These are phyloP conservation scores for Clonostachys solani DNA, from an alignment of 2,329 filamentous ascomycete species.

Conservation along the genomic window DNA sequence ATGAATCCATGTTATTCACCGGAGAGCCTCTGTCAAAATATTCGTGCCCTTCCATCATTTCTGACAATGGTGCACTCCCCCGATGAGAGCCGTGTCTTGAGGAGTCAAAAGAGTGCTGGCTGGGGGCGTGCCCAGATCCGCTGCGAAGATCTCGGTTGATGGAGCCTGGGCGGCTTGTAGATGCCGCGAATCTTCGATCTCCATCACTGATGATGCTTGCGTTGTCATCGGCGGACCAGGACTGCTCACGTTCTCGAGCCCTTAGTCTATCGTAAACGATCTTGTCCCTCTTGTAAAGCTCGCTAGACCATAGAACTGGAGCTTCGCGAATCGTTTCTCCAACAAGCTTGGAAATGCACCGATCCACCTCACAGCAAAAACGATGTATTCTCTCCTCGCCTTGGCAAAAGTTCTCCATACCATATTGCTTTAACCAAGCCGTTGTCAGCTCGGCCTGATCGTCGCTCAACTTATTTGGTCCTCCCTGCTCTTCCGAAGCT, in stretches of 20 bases:
- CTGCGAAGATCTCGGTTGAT: slow-evolving; percentile 53
- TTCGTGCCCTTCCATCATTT: slow-evolving; percentile 66
- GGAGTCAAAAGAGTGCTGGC: slow-evolving; percentile 68
- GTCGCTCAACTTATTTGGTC: slow-evolving; percentile 93
- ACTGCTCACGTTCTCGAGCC: slow-evolving; percentile 38
- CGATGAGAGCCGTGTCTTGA: slow-evolving; percentile 54
- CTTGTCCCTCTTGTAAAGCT: slow-evolving; percentile 78
- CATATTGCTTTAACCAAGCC: slow-evolving; percentile 76
- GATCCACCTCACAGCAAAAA: slow-evolving; percentile 86
- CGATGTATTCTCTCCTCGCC: slow-evolving; percentile 94
- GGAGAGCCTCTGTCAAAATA: slow-evolving; percentile 67
- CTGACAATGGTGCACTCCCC: slow-evolving; percentile 53
- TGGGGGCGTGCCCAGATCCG: slow-evolving; percentile 57
- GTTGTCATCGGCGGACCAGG: slow-evolving; percentile 41
- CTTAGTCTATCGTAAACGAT: slow-evolving; percentile 47
- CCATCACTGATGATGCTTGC: slow-evolving; percentile 52
- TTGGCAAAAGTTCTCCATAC: slow-evolving; percentile 88
- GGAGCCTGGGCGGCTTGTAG: slow-evolving; percentile 41
- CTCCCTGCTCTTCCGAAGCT: slow-evolving; percentile 76
- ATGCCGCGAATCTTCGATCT: slow-evolving; percentile 40
- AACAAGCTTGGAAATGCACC: slow-evolving; percentile 79
- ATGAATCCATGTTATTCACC: slow-evolving; percentile 68
- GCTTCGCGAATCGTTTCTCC: slow-evolving; percentile 80
- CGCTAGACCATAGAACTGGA: slow-evolving; percentile 88
- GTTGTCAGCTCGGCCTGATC: slow-evolving; percentile 84